Evolutionary conservation across 768 basidiomycete genomes (phyloP).

Genomic region (Hygrocybe punicea): DNA sequence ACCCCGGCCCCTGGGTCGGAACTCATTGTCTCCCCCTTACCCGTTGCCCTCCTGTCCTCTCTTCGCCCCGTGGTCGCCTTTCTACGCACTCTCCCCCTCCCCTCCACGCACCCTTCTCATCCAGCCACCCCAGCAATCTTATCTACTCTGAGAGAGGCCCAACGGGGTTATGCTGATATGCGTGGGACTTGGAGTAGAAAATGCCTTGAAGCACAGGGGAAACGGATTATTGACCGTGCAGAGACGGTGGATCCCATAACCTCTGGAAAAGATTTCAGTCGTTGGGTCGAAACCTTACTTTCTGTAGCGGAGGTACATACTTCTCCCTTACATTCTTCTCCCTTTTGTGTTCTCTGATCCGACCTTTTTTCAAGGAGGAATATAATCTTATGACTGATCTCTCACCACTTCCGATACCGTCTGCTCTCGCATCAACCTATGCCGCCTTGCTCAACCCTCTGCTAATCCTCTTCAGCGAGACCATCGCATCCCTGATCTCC

Average conservation of each 20-base stretch:
- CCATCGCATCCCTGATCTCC: slow-evolving; percentile 56
- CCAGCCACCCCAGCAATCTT: slow-evolving; percentile 66
- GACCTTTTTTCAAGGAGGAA: slow-evolving; percentile 49
- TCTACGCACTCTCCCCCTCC: slow-evolving; percentile 69
- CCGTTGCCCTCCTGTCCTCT: slow-evolving; percentile 47
- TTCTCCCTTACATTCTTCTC: background rate
- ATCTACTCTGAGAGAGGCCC: slow-evolving; percentile 67
- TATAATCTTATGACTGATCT: slow-evolving; percentile 62
- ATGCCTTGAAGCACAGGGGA: slow-evolving; percentile 68
- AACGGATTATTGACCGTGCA: slow-evolving; percentile 64
- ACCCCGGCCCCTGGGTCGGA: slow-evolving; percentile 60
- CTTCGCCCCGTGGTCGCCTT: slow-evolving; percentile 65
- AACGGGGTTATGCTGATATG: slow-evolving; percentile 84
- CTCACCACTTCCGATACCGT: slow-evolving; percentile 52
- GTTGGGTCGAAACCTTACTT: slow-evolving; percentile 65
- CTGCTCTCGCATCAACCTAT: slow-evolving; percentile 56
- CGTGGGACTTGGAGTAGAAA: slow-evolving; percentile 74
- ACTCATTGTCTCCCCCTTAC: slow-evolving; percentile 53
- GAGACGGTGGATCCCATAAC: slow-evolving; percentile 64
- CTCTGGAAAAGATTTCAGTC: slow-evolving; percentile 67
- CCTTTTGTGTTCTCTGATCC: background rate
- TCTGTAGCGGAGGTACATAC: slow-evolving; percentile 59
- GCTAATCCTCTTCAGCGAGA: slow-evolving; percentile 60
- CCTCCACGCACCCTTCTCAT: slow-evolving; percentile 79
- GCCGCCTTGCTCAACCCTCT: slow-evolving; percentile 62